Evolutionary conservation across 805 yeast species (phyloP).

Genomic region (Ogataea pilisensis): DNA sequence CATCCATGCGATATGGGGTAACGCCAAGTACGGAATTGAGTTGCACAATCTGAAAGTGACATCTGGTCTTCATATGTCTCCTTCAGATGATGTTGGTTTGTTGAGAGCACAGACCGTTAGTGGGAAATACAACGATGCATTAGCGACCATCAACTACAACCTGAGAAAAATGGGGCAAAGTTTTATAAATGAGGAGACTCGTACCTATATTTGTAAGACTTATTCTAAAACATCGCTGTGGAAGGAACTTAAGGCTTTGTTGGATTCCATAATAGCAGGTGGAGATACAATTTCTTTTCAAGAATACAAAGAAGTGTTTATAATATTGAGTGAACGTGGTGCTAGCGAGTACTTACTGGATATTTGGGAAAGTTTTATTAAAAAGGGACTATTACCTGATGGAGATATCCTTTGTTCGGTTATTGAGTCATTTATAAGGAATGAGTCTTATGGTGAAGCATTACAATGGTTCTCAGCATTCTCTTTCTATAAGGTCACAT

Average conservation of each 20-base stretch:
- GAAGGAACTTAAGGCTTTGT: constrained; percentile 50
- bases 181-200: constrained; percentile 15
- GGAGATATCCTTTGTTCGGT: constrained; percentile 41
- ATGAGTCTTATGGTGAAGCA: constrained; percentile 35
- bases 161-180: constrained; percentile 2
- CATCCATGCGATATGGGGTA: constrained; percentile 22
- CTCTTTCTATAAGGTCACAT: constrained; percentile 27
- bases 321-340: constrained; percentile 54
- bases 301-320: constrained; percentile 61
- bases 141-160: constrained; percentile 4
- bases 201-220: constrained; percentile 14
- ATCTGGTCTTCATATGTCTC: constrained; percentile 4
- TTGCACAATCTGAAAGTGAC: constrained; percentile 11
- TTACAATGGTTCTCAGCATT: constrained; percentile 34
- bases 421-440: constrained; percentile 37
- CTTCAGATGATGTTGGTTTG: constrained; percentile 18
- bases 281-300: constrained; percentile 45
- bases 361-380: constrained; percentile 41
- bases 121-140: constrained; percentile 13
- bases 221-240: constrained; percentile 33
- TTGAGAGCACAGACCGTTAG: constrained; percentile 13
- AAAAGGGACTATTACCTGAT: constrained; percentile 46
- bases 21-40: constrained; percentile 9
- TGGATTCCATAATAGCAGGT: constrained; percentile 52
- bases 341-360: constrained; percentile 35